A percentile compares a stretch with the other conserved stretches of the same genome.
Conservation (phyloP, 2,329 filamentous ascomycete genomes). For the Hypoxylon sp. region DNA sequence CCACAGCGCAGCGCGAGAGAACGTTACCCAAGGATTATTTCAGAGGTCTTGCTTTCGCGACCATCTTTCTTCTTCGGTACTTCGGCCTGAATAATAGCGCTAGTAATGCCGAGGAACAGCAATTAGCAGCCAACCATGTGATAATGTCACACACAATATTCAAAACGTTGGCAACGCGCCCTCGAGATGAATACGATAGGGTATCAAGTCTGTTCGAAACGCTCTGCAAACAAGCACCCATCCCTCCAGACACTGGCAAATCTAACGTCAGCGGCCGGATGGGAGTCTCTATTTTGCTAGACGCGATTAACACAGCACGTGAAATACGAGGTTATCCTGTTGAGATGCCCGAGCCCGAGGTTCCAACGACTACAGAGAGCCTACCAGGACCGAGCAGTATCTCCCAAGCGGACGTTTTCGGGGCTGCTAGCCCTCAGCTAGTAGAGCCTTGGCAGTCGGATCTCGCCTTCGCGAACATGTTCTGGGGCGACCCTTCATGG, state of each 20-base stretch:
- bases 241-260: slow-evolving; percentile 40
- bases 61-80: slow-evolving; percentile 53
- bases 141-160: slow-evolving; percentile 51
- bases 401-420: slow-evolving; percentile 25
- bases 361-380: slow-evolving; percentile 9
- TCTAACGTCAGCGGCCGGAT: slow-evolving; percentile 45
- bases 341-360: slow-evolving; percentile 33
- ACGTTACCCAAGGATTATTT: slow-evolving; percentile 51
- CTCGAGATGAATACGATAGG: slow-evolving; percentile 48
- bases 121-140: slow-evolving; percentile 52
- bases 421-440: slow-evolving; percentile 14
- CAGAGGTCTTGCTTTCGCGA: slow-evolving; percentile 51
- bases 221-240: slow-evolving; percentile 48
- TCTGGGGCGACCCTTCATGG: slow-evolving; percentile 51
- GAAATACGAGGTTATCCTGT: slow-evolving; percentile 39
- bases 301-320: slow-evolving; percentile 44
- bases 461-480: slow-evolving; percentile 45
- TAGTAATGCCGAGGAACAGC: slow-evolving; percentile 49
- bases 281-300: slow-evolving; percentile 49
- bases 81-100: slow-evolving; percentile 48
- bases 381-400: slow-evolving; percentile 14
- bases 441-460: slow-evolving; percentile 47
- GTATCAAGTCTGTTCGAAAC: slow-evolving; percentile 50
- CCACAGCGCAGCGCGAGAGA: slow-evolving; percentile 37
- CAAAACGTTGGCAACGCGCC: slow-evolving; percentile 42